Base-by-base conservation (phyloP, 2,329 filamentous ascomycete genomes). In the Parafenestella ontariensis region DNA sequence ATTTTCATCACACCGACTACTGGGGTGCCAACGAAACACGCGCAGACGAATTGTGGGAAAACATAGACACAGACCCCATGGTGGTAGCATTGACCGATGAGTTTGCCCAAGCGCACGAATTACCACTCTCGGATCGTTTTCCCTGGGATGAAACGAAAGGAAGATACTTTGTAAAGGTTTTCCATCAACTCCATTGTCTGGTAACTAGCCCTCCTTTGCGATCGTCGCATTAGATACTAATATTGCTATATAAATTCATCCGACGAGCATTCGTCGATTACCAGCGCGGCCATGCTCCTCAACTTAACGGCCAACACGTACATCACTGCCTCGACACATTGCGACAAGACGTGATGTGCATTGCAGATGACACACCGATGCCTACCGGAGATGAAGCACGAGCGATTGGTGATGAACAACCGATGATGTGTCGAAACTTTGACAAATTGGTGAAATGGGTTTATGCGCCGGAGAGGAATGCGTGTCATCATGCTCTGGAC, bases 1-100 rank as follows among this genome's bases (percentile, higher is more conserved):
- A 58, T 29, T 13, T 29, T 6, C 37, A 37, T 40, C 23, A 50
- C 42, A 40, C 46, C 6, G 46, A 49, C 4, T 58, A 58, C 33
- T 58, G 50, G 50, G 37, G 51, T 3, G 36, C 36, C 17, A 54
- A 58, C 42, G 20, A 46, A 10, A 58, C 50, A 13, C 45, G 36
- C n/a, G 46, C 54, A 18, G 54, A 58, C 21, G 46, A 50, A 21
- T n/a, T 58, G n/a, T 54, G 54, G 54, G 51, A 58, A 5, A 31
- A 20, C 20, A 37, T 58, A 17, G 46, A 58, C 28, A 58, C 51
- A 5, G 37, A 50, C 43, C 40, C 51, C 6, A 46, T 54, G 36
- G 54, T 44, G n/a, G 47, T 58, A 10, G 41, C 33, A 21, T 26
- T 58, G 13, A 49, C 39, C 11, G 45, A 58, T 17, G 26, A 50